Percentiles rank a stretch among this genome's conserved stretches.
Evolutionary conservation across 306 rosid genomes (phyloP).

Genomic region (peach (Prunus persica)): DNA sequence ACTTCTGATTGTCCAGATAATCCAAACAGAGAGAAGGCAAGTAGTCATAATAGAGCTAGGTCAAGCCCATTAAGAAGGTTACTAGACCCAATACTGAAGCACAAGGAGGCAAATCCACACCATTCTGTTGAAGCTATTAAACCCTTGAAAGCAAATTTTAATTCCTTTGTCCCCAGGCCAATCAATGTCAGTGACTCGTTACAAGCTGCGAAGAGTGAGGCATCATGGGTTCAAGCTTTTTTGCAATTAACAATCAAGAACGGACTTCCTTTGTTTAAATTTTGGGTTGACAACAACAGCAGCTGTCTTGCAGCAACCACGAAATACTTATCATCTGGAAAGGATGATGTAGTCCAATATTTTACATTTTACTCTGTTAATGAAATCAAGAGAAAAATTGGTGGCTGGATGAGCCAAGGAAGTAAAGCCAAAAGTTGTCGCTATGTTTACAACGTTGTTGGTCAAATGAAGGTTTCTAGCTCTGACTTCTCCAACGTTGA

Average conservation of each 20-base stretch:
- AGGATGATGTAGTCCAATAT: slow-evolving; percentile 55
- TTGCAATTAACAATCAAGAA: slow-evolving; percentile 65
- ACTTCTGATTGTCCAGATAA: slow-evolving; percentile 35
- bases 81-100: slow-evolving; percentile 71
- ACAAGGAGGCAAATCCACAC: slow-evolving; percentile 42
- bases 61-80: slow-evolving; percentile 70
- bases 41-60: slow-evolving; percentile 61
- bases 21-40: slow-evolving; percentile 38
- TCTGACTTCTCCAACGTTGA: slow-evolving; percentile 37
- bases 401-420: slow-evolving; percentile 72
- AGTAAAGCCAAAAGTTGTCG: slow-evolving; percentile 52
- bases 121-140: slow-evolving; percentile 36
- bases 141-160: slow-evolving; percentile 34
- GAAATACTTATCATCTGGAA: slow-evolving; percentile 49
- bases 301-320: slow-evolving; percentile 65
- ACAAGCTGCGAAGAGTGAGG: slow-evolving; percentile 40
- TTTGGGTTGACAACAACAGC: slow-evolving; percentile 52
- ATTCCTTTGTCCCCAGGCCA: slow-evolving; percentile 35
- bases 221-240: slow-evolving; percentile 57
- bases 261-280: slow-evolving; percentile 71
- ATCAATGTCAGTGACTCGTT: slow-evolving; percentile 30
- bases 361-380: slow-evolving; percentile 70
- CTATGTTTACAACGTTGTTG: slow-evolving; percentile 63
- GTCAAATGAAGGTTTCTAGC: slow-evolving; percentile 71
- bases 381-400: slow-evolving; percentile 71